These are phyloP conservation scores for Phytopythium ostracodes DNA, from an alignment of 352 stramenopile genomes.

Conservation along the genomic window DNA sequence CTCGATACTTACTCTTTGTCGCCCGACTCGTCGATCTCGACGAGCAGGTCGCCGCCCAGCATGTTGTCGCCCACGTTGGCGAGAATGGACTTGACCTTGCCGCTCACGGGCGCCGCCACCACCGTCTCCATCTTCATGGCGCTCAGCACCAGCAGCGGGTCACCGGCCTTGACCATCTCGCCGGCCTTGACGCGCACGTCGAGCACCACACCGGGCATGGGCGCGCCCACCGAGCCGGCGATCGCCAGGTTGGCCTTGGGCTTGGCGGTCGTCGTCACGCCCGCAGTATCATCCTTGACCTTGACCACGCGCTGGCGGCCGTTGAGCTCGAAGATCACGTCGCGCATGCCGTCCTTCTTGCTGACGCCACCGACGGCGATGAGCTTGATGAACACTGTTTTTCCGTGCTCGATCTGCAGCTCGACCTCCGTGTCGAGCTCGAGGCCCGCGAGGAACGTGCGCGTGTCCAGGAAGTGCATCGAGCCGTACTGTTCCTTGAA, in stretches of 20 bases:
- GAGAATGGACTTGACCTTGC: conserved; percentile 89
- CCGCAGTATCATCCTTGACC: conserved; percentile 88
- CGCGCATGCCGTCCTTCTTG: conserved; percentile 88
- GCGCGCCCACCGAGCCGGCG: conserved; percentile 90
- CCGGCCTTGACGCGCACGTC: conserved; percentile 93
- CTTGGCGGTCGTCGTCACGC: conserved; percentile 51
- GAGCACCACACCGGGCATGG: conserved; percentile 97
- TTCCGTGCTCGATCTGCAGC: conserved; percentile 92
- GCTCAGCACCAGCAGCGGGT: conserved; percentile 92
- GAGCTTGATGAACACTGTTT: conserved; percentile 96
- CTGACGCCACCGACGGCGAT: conserved; percentile 86
- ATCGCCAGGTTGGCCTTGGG: conserved; percentile 82
- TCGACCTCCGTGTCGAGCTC: conserved; percentile 75
- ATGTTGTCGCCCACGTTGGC: conserved; percentile 94
- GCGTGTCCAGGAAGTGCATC: conserved; percentile 83
- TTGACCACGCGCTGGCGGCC: conserved; percentile 90
- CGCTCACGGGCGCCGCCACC: conserved; percentile 87
- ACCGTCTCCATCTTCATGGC: conserved; percentile 99
- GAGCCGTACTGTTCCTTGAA: conserved; percentile 86
- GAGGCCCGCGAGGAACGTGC: conserved; percentile 72
- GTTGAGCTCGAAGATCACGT: conserved; percentile 98
- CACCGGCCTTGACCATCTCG: conserved; percentile 90
- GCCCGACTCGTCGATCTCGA: conserved; percentile 92
- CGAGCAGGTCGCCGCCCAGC: conserved; percentile 91
- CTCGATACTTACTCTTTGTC: conserved; percentile 38